Conservation (phyloP, 306 rosid genomes). For the Carpinus viminea region DNA sequence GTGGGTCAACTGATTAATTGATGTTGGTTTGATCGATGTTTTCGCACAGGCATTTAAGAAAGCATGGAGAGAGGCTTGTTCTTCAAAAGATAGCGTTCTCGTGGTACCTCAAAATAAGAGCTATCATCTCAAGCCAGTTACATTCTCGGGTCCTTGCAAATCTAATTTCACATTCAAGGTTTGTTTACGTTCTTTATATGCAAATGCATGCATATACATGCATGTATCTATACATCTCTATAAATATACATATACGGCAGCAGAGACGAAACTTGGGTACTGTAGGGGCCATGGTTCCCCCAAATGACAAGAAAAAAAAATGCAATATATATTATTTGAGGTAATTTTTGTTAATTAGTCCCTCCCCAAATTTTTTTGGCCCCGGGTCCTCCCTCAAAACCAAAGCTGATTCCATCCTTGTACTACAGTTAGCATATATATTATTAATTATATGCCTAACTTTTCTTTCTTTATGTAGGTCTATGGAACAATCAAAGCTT, state of each 20-base stretch:
- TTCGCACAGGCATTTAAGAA: conserved; percentile 53
- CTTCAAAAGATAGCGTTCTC: conserved; percentile 36
- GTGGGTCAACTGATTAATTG: background rate
- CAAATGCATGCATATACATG: conserved; percentile 7
- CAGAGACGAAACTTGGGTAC: too few relatives aligned
- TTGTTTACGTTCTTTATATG: conserved; percentile 13
- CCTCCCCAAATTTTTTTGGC: too few relatives aligned
- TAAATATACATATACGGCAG: too few relatives aligned
- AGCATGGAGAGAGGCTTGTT: conserved; percentile 71
- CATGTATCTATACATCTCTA: too few relatives aligned
- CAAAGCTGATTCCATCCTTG: too few relatives aligned
- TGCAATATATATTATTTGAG: too few relatives aligned
- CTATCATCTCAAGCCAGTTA: conserved; percentile 61
- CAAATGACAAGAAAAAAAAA: too few relatives aligned
- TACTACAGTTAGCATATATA: too few relatives aligned
- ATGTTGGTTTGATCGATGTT: background rate
- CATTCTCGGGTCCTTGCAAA: conserved; percentile 73
- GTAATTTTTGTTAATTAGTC: too few relatives aligned
- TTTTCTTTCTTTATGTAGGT: conserved; percentile 36
- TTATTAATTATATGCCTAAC: too few relatives aligned
- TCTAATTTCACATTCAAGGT: conserved; percentile 53
- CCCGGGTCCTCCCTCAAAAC: too few relatives aligned
- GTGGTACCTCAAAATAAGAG: conserved; percentile 48
- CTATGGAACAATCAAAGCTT: conserved; percentile 70
- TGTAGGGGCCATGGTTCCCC: too few relatives aligned